Evolutionary conservation across 345 rosid genomes (phyloP).

Genomic region (Rhizophora mangle): DNA sequence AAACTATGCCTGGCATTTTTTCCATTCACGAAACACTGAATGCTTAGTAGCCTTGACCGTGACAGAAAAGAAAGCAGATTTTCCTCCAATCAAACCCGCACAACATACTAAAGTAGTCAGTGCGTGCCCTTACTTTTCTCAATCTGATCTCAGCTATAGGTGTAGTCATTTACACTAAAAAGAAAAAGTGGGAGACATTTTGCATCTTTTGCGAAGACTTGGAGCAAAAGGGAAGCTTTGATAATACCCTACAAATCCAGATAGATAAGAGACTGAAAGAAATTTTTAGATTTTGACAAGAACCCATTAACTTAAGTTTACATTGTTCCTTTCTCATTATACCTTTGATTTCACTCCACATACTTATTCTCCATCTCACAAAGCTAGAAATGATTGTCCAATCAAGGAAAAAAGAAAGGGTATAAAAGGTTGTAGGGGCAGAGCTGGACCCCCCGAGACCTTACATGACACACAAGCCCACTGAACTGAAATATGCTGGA

Average conservation of each 20-base stretch:
- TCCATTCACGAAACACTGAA: conserved; percentile 23
- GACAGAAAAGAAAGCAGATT: conserved; percentile 13
- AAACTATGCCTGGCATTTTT: conserved; percentile 22
- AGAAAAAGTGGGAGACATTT: conserved; percentile 39
- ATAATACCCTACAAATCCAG: conserved; percentile 37
- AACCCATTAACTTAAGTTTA: conserved; percentile 28
- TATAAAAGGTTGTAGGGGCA: not conserved
- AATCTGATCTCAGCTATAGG: conserved; percentile 7
- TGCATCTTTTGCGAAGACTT: conserved; percentile 50
- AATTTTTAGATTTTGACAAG: conserved; percentile 39
- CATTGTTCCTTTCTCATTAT: conserved; percentile 22
- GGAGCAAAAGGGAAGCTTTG: conserved; percentile 33
- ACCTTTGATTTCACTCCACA: conserved; percentile 7
- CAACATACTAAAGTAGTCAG: conserved; percentile 31
- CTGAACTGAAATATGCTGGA: not conserved
- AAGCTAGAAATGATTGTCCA: conserved; percentile 11
- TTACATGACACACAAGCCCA: conserved; percentile 1
- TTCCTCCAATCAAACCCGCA: conserved; percentile 29
- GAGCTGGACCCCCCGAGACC: not conserved
- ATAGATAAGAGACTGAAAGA: conserved; percentile 25
- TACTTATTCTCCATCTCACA: conserved; percentile 6
- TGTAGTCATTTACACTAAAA: conserved; percentile 15
- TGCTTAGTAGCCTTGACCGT: conserved; percentile 28
- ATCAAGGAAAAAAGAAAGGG: not conserved
- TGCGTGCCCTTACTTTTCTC: conserved; percentile 6